Evolutionary conservation across 2,329 filamentous ascomycete species (phyloP).

Genomic region (Colletotrichum horii): DNA sequence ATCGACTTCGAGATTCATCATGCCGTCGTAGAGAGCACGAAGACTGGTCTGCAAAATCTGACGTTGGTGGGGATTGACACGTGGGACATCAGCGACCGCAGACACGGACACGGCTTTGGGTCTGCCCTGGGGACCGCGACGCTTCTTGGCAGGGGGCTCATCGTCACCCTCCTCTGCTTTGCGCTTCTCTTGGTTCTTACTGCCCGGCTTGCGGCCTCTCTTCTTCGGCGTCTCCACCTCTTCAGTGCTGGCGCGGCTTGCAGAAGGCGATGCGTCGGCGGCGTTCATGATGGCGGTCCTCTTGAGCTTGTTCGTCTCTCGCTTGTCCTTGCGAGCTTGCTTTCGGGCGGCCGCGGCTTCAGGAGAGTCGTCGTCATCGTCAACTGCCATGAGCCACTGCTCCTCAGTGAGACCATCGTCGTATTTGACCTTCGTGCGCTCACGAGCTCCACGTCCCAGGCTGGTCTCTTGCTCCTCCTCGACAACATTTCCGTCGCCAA

Average conservation of each 20-base stretch:
- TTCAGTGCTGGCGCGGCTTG: constrained; percentile 84
- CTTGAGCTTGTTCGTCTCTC: constrained; percentile 77
- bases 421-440: constrained; percentile 92
- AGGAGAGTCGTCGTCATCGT: constrained; percentile 93
- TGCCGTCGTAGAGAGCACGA: constrained; percentile 75
- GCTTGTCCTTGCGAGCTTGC: constrained; percentile 81
- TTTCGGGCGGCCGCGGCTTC: constrained; percentile 93
- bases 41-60: constrained; percentile 81
- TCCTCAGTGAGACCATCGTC: constrained; percentile 98
- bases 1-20: constrained; percentile 86
- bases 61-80: constrained; percentile 72
- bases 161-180: constrained; percentile 83
- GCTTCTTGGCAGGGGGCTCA: constrained; percentile 79
- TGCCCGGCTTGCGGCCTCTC: constrained; percentile 80
- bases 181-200: constrained; percentile 78
- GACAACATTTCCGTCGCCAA: constrained; percentile 83
- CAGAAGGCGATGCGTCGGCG: constrained; percentile 73
- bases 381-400: constrained; percentile 97
- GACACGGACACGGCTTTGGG: constrained; percentile 51
- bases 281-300: constrained; percentile 38
- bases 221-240: constrained; percentile 77
- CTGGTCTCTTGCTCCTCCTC: constrained; percentile 78
- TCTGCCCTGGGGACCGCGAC: constrained; percentile 73
- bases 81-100: constrained; percentile 38
- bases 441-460: constrained; percentile 87